Base-by-base conservation (phyloP, 2,329 filamentous ascomycete species). In the Mariannaea sp. region DNA sequence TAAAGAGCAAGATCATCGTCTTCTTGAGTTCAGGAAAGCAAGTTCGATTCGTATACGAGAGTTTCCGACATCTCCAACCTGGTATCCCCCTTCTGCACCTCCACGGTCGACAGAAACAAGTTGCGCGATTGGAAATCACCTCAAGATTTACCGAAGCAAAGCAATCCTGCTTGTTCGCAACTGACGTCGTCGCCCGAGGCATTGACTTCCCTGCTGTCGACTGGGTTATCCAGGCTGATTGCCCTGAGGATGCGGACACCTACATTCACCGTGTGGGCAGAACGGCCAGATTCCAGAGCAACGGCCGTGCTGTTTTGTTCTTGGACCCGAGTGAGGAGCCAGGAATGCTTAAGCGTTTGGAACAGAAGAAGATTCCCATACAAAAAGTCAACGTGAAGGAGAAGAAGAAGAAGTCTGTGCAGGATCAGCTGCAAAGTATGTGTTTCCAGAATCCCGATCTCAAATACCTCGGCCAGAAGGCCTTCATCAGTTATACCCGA, bases 211-310 rank as follows among this genome's bases (percentile, higher is more conserved):
- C 94, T 0, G 88, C 92, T 3, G 94, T 99, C 0, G 94, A 99
- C 71, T 99, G 94, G 89, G 94, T 99, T 5, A 91, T 99, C n/a
- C 94, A 99, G 70, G 82, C 90, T n/a, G 94, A 99, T 71, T 96
- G 90, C 61, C 94, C 94, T 0, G 94, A 99, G 71, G 93, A 99
- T 70, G 89, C 90, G 4, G 94, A 97, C 67, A 99, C 94, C 0
- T 99, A 99, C 67, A 97, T 99, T 62, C 94, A 99, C 73, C 86
- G 94, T 54, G 93, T 97, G 4, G 94, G 94, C 2, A 85, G 94
- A 24, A 97, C 94, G 14, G 94, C 94, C n/a, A 84, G 93, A 17
- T 97, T 95, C 71, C 88, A 97, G 66, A 88, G 89, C 59, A 85
- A 90, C 47, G 94, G 94, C 7, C 85, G 88, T 32, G 93, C 94